Base-by-base conservation (phyloP, 176 grass and related monocot genomes). In the Zoysia japonica region DNA sequence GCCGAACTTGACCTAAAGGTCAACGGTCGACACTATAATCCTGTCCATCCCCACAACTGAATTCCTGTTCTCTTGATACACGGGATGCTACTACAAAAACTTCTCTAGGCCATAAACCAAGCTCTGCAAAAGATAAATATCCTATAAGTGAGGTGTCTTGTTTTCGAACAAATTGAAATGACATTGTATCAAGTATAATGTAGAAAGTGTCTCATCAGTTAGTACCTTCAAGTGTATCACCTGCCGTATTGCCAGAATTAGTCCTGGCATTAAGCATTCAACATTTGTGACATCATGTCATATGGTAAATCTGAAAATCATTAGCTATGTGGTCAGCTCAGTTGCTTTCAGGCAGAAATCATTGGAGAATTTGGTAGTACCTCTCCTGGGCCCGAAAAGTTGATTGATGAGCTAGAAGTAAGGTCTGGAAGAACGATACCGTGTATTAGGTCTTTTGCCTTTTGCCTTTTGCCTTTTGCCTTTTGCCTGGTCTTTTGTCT, bases 101-200 rank as follows among this genome's bases (percentile, higher is more conserved):
- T 97, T 97, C 79, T 97, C 94, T 62, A 97, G 80, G 17, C 94
- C 91, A 72, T 92, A 97, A 57, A 97, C 78, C 68, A 97, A 74
- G 73, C 92, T 94, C 91, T 97, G 87, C 86, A 63, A 71, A 84
- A 61, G 51, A 46, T 39, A 15, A 11, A 70, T 48, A 15, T 53
- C 70, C 55, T 87, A 2, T 70, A 16, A 37, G 38, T 74, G 8
- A 52, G 28, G 2, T 86, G 14, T 15, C 4, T 19, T 12, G 42
- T 61, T 38, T 62, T 44, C 11, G 37, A 36, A 61, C 12, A 76
- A 36, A 38, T 2, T 79, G 4, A 46, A 19, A 2, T 38, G 9
- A 3, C 3, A 20, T 3, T 67, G 3, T 79, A 10, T 74, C 51
- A 74, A n/a, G 43, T 16, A 45, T 6, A 69, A 13, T 1, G 5